Evolutionary conservation across 2,329 filamentous ascomycete genomes (phyloP), one percentile per base, ranked within the genome.

Genomic region (Fusarium udum): DNA sequence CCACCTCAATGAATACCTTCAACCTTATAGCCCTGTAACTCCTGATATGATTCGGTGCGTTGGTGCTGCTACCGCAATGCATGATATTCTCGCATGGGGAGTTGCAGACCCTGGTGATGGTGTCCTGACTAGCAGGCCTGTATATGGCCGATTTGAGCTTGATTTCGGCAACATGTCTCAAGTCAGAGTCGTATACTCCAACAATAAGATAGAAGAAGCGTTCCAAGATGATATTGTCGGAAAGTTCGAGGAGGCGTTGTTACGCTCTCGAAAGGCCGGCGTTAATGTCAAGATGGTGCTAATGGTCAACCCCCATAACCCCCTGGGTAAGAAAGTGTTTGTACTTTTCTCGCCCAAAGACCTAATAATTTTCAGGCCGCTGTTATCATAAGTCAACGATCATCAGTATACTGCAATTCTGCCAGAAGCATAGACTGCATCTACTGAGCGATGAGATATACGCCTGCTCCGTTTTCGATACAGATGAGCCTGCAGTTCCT

Each of bases 381-480:
- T 87, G 85, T 74, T 87, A 88, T 67, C 79, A 84, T 3, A 78
- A 78, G n/a, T 77, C 81, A 11, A 83, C 83, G 1, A 74, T 89
- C 7, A 66, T 85, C 2, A 79, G 78, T 12, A 78, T 87, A 28
- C 84, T 89, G 82, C 73, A 76, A 6, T 83, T 90, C 60, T 90
- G 88, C 70, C 80, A 87, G 59, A 82, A 81, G 45, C 81, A 88
- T 67, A 72, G 78, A 7, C 79, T 90, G 8, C 88, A 90, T 67
- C 80, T 90, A 51, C 83, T 90, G 72, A 86, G 85, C 69, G 88
- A 91, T 75, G 89, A 91, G 75, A 86, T 91, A 43, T 90, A 90
- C 73, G 88, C 85, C 15, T 80, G 86, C 42, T 87, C 86, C 3
- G 82, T 86, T 1, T 90, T 85, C 67, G 65, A 85, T 77, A 75